Evolutionary conservation across 352 stramenopile species (phyloP), one percentile per base, ranked within the genome.

Genomic region (Globisporangium apiculatum): DNA sequence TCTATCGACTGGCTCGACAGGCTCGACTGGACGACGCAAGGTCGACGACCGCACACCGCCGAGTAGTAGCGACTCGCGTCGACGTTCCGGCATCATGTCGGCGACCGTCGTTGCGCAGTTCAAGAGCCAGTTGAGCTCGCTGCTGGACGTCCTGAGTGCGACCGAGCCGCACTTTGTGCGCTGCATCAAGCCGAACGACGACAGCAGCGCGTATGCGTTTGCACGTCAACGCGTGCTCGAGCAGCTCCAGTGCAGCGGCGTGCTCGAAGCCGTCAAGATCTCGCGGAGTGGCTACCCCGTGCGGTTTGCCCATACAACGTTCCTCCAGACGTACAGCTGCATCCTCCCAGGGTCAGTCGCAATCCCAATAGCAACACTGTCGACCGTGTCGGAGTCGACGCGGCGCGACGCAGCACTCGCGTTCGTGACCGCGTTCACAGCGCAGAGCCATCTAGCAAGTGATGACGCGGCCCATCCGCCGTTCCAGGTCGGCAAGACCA

Each of bases 71-170:
- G 50, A 55, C 50, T 15, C 48, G 35, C 75, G 81, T 41, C 74
- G 79, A 18, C 76, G 78, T 36, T 91, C 82, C 5, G 79, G 79
- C 0, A 90, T 92, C 42, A 83, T 91, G 81, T 91, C 83, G 10
- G 87, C 85, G 6, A 92, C 83, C 4, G 84, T 93, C 12, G 80
- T 90, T 3, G 66, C 80, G n/a, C 86, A 99, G 67, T 99, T 99
- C 75, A 94, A 95, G 53, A 89, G 67, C 24, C 96, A 99, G 58
- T 72, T 99, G 1, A 86, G 67, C 35, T 79, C 86, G 11, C 81
- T 99, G 51, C 76, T 99, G 10, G 84, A 94, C 1, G 93, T 97
- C 17, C 73, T 99, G 14, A 96, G 98, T 64, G 84, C 79, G 9
- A 98, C 95, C 0, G 82, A 98, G 49, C 95, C 97, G 10, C 87